Evolutionary conservation across 2,329 filamentous ascomycete genomes (phyloP).

Genomic region (Arthrobotrys sinensis): DNA sequence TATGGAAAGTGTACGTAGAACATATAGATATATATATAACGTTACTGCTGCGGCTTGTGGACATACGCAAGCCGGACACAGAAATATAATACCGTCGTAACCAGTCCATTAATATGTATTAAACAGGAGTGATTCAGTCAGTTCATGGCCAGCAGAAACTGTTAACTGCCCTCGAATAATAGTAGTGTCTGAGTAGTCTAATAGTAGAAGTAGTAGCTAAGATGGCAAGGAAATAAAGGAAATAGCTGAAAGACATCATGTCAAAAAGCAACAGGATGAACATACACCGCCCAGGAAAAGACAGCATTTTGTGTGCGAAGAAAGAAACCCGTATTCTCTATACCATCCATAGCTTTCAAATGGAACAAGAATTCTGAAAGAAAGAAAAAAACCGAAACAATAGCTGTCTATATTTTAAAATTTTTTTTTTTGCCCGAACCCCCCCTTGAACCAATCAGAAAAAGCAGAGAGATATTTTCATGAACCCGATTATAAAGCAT

Average conservation of each 20-base stretch:
- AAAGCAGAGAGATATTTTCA: background rate
- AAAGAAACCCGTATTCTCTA: background rate
- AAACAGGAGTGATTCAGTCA: conserved; percentile 17
- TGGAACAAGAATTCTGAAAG: background rate
- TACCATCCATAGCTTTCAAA: background rate
- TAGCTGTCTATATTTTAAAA: conserved; percentile 39
- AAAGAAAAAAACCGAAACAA: conserved; percentile 8
- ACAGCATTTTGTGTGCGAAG: conserved; percentile 17
- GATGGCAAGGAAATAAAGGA: background rate
- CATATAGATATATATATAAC: too few species aligned
- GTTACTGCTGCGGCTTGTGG: background rate
- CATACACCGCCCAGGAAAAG: conserved; percentile 28
- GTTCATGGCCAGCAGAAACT: conserved; percentile 41
- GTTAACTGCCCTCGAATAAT: background rate
- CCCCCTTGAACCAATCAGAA: conserved; percentile 5
- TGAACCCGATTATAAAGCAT: conserved; percentile 3
- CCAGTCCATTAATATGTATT: conserved; percentile 8
- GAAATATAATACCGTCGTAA: background rate
- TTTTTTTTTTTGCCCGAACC: conserved; percentile 17
- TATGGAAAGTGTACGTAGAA: too few species aligned
- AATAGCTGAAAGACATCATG: background rate
- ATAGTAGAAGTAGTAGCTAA: conserved; percentile 1
- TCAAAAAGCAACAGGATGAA: conserved; percentile 5
- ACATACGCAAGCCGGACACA: background rate
- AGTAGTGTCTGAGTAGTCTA: background rate